Evolutionary conservation across 176 grass and related monocot species (phyloP).

Genomic region (Hsuehochloa calcarea): DNA sequence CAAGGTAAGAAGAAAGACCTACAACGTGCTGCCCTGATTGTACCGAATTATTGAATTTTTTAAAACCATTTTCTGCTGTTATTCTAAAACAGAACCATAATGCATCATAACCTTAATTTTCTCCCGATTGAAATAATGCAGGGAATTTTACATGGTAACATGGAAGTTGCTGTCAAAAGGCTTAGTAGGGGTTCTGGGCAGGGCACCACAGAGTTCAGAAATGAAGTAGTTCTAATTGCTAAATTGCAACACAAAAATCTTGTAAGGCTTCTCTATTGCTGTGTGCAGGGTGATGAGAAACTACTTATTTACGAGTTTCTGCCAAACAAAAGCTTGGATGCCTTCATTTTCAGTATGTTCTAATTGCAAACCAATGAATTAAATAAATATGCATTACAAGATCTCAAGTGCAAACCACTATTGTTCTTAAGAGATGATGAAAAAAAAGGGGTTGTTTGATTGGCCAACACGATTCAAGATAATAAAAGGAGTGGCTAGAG

Average conservation of each 20-base stretch:
- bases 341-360: constrained; percentile 29
- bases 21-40: neutral
- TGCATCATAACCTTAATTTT: neutral
- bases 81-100: neutral
- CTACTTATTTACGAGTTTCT: constrained; percentile 39
- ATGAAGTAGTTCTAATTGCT: constrained; percentile 30
- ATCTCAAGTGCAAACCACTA: neutral
- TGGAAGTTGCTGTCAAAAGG: constrained; percentile 52
- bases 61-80: neutral
- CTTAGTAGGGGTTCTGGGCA: constrained; percentile 37
- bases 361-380: neutral
- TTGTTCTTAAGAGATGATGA: constrained; percentile 17
- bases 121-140: neutral
- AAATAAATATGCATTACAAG: neutral
- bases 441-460: constrained; percentile 16
- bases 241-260: constrained; percentile 37
- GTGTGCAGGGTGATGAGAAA: constrained; percentile 38
- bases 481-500: constrained; percentile 48
- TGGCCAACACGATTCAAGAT: constrained; percentile 47
- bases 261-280: constrained; percentile 31
- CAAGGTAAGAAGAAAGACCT: constrained; percentile 31
- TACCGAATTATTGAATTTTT: neutral
- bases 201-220: constrained; percentile 34
- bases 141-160: constrained; percentile 24
- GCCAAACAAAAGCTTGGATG: constrained; percentile 34